A percentile compares a stretch with the other conserved stretches of the same genome.
These are phyloP conservation scores for Kwoniella dendrophila DNA, from an alignment of 768 basidiomycete genomes.

Conservation along the genomic window DNA sequence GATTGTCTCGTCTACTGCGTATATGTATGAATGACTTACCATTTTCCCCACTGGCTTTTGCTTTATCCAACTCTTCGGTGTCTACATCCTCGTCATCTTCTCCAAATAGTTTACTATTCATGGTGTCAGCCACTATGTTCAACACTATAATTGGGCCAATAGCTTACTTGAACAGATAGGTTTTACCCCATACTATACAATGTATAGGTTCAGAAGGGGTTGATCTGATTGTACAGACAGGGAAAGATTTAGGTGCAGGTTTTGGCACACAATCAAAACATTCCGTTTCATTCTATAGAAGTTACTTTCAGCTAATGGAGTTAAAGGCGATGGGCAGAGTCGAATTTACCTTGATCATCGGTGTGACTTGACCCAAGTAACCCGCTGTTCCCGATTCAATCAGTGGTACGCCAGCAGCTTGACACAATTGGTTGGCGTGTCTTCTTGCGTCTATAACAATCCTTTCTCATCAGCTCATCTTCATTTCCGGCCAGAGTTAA, in stretches of 20 bases:
- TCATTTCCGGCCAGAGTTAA: neutral
- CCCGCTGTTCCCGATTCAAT: conserved; percentile 97
- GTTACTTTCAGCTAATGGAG: neutral
- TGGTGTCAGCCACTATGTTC: conserved; percentile 18
- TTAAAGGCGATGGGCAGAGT: neutral
- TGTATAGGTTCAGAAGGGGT: conserved; percentile 97
- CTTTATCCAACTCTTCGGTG: conserved; percentile 80
- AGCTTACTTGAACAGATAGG: conserved; percentile 84
- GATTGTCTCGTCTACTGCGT: neutral
- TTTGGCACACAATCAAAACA: conserved; percentile 97
- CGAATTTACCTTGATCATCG: conserved; percentile 72
- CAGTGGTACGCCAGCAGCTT: conserved; percentile 83
- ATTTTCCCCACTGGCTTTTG: conserved; percentile 90
- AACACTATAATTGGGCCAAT: neutral
- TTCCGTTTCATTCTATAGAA: conserved; percentile 74
- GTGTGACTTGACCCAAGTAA: conserved; percentile 95
- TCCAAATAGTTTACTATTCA: conserved; percentile 81
- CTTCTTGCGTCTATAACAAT: conserved; percentile 73
- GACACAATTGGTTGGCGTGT: conserved; percentile 97
- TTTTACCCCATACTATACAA: conserved; percentile 99
- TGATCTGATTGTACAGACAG: conserved; percentile 95
- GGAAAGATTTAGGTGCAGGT: conserved; percentile 88
- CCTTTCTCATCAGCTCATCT: neutral
- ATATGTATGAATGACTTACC: conserved; percentile 60
- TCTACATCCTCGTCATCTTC: conserved; percentile 77